Base-by-base conservation (phyloP, 768 basidiomycete species). In the Paxillus rubicundulus region DNA sequence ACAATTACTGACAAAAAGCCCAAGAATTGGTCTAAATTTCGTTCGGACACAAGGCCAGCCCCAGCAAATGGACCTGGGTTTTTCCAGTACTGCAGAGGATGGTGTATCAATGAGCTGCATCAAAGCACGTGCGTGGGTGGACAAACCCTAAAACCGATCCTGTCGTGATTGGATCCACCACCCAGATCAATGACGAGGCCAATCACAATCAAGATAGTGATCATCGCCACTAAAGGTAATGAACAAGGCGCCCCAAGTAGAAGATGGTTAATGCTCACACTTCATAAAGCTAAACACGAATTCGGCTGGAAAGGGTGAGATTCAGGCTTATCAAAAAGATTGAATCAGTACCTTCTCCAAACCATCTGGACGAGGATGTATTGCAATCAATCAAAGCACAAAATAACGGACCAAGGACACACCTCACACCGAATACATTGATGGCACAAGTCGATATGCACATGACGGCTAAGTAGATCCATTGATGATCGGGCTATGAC, bases 151-250 rank as follows among this genome's bases (percentile, higher is more conserved):
- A 89, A 89, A 0, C 88, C 87, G 52, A 85, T 77, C 14, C 84
- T 79, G 18, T 85, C 77, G 56, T 80, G 76, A 50, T 78, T 58
- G 3, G 90, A 89, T 1, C 85, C 89, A 51, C 89, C 91, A 38
- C 92, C 92, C 17, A 88, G 78, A 57, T 89, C 86, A 53, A 92
- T 77, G 54, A 89, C 71, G 54, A 93, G 78, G 30, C 76, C 85
- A 50, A 74, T 69, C 37, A 85, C 47, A 46, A 87, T 75, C 32
- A 87, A 70, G n/a, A 79, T 77, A 40, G 78, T 78, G 43, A 87
- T 86, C 48, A 86, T 64, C n/a, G 68, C 57, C 33, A 86, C 83
- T 85, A 45, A 20, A 27, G 10, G 49, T 53, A 59, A 59, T 24
- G 36, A 52, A 18, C 13, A 44, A 52, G 39, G 8, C 45, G 27